Evolutionary conservation across 768 basidiomycete species (phyloP).

Genomic region (Amanita molliuscula): DNA sequence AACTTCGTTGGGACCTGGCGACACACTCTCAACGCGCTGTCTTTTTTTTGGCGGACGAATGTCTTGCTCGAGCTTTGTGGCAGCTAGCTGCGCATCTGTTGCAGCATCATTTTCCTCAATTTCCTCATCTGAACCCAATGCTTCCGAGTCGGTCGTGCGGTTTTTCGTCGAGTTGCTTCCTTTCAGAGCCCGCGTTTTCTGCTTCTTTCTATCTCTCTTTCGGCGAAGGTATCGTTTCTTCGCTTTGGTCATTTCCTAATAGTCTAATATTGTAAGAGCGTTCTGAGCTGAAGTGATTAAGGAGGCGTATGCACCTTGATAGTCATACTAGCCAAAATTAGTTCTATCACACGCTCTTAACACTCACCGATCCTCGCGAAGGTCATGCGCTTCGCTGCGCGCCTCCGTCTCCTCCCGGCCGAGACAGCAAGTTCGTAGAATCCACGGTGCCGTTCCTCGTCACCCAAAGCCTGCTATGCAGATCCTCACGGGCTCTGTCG

Average conservation of each 20-base stretch:
- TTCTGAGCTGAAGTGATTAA: neutral
- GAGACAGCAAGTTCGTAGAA: too few relatives aligned
- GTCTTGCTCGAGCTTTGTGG: neutral
- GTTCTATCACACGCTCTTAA: neutral
- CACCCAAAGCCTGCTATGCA: too few relatives aligned
- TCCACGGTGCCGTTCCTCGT: too few relatives aligned
- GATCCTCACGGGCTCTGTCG: too few relatives aligned
- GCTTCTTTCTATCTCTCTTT: conserved; percentile 60
- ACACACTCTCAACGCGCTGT: neutral
- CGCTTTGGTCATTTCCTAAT: conserved; percentile 54
- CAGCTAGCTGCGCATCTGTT: neutral
- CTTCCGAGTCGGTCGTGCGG: conserved; percentile 10
- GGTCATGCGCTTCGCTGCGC: neutral
- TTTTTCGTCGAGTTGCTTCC: conserved; percentile 24
- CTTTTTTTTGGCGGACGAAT: neutral
- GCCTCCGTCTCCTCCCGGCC: too few relatives aligned
- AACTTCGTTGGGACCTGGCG: neutral
- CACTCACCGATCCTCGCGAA: neutral
- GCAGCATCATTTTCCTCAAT: conserved; percentile 1
- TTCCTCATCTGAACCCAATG: conserved; percentile 7
- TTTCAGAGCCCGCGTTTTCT: conserved; percentile 29
- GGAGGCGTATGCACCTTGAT: neutral
- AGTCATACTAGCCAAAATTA: neutral
- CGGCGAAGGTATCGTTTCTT: conserved; percentile 65
- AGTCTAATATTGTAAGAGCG: neutral